Percentiles rank a stretch among this genome's conserved stretches.
Evolutionary conservation across 192 early-diverging fungal species (phyloP).

Genomic region (Backusella mclennaniae): DNA sequence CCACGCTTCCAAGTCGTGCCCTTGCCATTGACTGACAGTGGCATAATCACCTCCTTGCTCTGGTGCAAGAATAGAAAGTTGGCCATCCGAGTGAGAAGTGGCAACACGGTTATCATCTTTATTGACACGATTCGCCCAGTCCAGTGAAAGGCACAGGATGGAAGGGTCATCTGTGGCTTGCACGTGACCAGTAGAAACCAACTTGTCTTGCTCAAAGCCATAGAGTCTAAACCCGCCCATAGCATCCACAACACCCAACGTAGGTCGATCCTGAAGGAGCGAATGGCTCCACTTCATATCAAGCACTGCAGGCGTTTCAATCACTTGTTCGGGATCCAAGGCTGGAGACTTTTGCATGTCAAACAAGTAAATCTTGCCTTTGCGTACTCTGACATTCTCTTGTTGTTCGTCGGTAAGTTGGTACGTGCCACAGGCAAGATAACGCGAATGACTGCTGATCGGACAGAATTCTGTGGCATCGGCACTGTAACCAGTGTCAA

Average conservation of each 20-base stretch:
- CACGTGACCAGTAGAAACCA: slow-evolving; percentile 29
- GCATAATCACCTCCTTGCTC: slow-evolving; percentile 34
- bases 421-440: slow-evolving; percentile 71
- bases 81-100: slow-evolving; percentile 80
- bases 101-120: slow-evolving; percentile 36
- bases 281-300: slow-evolving; percentile 78
- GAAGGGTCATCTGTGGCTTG: slow-evolving; percentile 42
- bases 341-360: not conserved
- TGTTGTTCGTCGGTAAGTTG: slow-evolving; percentile 52
- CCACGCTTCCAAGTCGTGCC: slow-evolving; percentile 93
- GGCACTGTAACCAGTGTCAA: slow-evolving; percentile 67
- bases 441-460: slow-evolving; percentile 39
- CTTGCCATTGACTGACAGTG: slow-evolving; percentile 60
- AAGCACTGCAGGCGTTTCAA: slow-evolving; percentile 63
- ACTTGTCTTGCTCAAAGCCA: slow-evolving; percentile 16
- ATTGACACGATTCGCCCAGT: slow-evolving; percentile 76
- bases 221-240: slow-evolving; percentile 58
- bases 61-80: slow-evolving; percentile 51
- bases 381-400: slow-evolving; percentile 25
- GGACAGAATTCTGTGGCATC: slow-evolving; percentile 76
- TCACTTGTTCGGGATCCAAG: slow-evolving; percentile 37
- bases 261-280: slow-evolving; percentile 39
- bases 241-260: slow-evolving; percentile 62
- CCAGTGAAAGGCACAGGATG: slow-evolving; percentile 81
- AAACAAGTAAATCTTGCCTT: slow-evolving; percentile 38